These are phyloP conservation scores for Penicillium vulpinum DNA, from an alignment of 2,329 filamentous ascomycete genomes.

Conservation along the genomic window DNA sequence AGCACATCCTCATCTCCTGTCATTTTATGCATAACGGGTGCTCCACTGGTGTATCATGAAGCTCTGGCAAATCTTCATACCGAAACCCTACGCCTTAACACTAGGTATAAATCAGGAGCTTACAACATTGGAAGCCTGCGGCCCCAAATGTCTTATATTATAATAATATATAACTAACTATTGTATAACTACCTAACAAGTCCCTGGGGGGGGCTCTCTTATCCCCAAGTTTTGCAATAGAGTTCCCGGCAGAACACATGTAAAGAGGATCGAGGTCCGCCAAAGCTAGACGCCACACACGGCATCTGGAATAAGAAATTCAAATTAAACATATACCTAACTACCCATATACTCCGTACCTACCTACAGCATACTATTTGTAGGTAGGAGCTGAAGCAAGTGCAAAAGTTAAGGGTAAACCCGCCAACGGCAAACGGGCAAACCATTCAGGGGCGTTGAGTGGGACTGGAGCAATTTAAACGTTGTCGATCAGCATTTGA, in stretches of 20 bases:
- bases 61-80: background rate
- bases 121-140: too few relatives aligned
- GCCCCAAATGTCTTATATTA: background rate
- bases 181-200: too few relatives aligned
- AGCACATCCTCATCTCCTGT: background rate
- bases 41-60: background rate
- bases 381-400: too few relatives aligned
- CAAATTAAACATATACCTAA: background rate
- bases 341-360: background rate
- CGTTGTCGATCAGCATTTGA: conserved; percentile 8
- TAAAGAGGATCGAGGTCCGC: background rate
- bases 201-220: background rate
- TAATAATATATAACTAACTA: too few relatives aligned
- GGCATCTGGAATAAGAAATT: too few relatives aligned
- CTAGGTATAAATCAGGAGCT: background rate
- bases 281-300: background rate
- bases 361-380: background rate
- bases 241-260: background rate
- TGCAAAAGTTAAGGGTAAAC: background rate
- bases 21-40: background rate
- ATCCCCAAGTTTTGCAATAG: background rate
- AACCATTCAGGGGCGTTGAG: background rate
- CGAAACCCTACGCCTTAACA: background rate
- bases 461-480: conserved; percentile 4
- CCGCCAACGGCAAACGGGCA: background rate